Evolutionary conservation across 169 alveolate genomes (phyloP).

Genomic region (Cryptosporidium muris): DNA sequence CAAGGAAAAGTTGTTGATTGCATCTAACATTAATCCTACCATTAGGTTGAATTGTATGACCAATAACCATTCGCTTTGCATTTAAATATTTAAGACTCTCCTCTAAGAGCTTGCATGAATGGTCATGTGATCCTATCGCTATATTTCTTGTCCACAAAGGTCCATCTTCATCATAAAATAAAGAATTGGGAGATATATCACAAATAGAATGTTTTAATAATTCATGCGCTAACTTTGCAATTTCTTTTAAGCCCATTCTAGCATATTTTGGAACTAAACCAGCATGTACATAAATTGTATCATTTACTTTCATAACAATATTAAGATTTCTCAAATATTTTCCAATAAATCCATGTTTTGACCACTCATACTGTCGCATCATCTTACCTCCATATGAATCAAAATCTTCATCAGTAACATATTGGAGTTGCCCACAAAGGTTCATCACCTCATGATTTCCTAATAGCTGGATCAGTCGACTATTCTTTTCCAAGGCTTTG

Average conservation of each 20-base stretch:
- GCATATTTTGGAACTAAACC: constrained; percentile 71
- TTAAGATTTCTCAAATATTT: constrained; percentile 50
- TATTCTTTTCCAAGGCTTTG: constrained; percentile 69
- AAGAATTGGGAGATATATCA: constrained; percentile 1
- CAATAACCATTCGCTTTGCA: constrained; percentile 70
- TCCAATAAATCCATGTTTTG: constrained; percentile 58
- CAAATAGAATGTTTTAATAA: constrained; percentile 17
- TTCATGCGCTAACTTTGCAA: constrained; percentile 4
- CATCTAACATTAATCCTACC: constrained; percentile 65
- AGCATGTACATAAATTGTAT: constrained; percentile 70
- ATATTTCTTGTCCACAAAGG: constrained; percentile 75
- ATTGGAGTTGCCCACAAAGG: constrained; percentile 73
- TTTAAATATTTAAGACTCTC: constrained; percentile 38
- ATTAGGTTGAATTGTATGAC: constrained; percentile 73
- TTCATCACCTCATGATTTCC: constrained; percentile 78
- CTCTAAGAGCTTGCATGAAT: constrained; percentile 58
- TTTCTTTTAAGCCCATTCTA: constrained; percentile 22
- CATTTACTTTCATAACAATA: constrained; percentile 44
- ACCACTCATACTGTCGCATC: constrained; percentile 58
- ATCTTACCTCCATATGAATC: constrained; percentile 64
- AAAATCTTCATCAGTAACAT: constrained; percentile 56
- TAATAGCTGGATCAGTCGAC: constrained; percentile 71
- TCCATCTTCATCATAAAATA: constrained; percentile 64
- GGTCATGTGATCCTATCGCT: constrained; percentile 31
- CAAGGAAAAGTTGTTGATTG: constrained; percentile 30